Base-by-base conservation (phyloP, 2,329 filamentous ascomycete genomes). In the Tolypocladium paradoxum region DNA sequence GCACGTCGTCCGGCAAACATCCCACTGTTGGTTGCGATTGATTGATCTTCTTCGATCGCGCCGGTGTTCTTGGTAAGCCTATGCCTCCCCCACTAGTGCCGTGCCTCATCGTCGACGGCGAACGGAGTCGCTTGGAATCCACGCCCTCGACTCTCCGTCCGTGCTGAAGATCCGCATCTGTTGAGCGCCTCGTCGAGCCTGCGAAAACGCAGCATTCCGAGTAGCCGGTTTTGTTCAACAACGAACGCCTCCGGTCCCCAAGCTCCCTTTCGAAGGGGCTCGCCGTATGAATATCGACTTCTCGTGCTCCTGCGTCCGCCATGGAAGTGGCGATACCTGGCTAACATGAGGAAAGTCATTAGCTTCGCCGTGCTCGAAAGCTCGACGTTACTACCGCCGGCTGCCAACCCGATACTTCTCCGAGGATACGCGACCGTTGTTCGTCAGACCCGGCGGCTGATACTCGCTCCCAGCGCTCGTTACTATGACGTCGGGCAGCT, bases 401-500 rank as follows among this genome's bases (percentile, higher is more conserved):
- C 29, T 14, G 14, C 22, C 6, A 45, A 5, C 40, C 18, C 18
- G 5, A 33, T 2, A 20, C 8, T 9, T 33, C 18, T 11, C 27
- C 27, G 43, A 33, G 18, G 50, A 36, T 7, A 33, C 20, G 22
- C 37, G 31, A 36, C 45, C 34, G 12, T 16, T 54, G 11, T 36
- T 29, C 29, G 12, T 37, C 45, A 12, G 18, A 40, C 20, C 6
- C 35, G n/a, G 22, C 40, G 12, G 35, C 48, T 29, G 48, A 37
- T n/a, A 38, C 18, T 18, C 24, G 24, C 27, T 31, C 48, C n/a
- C 5, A 50, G 31, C 38, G 34, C 35, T 24, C 49, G 58, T 22
- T 57, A 64, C 54, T 62, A 77, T 77, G 75, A 75, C 72, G 58
- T 70, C 68, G 46, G 68, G 68, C 56, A 68, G 67, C 54, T 57